These are phyloP conservation scores for Coffea canephora DNA, from an alignment of 257 asterid genomes.

Conservation along the genomic window DNA sequence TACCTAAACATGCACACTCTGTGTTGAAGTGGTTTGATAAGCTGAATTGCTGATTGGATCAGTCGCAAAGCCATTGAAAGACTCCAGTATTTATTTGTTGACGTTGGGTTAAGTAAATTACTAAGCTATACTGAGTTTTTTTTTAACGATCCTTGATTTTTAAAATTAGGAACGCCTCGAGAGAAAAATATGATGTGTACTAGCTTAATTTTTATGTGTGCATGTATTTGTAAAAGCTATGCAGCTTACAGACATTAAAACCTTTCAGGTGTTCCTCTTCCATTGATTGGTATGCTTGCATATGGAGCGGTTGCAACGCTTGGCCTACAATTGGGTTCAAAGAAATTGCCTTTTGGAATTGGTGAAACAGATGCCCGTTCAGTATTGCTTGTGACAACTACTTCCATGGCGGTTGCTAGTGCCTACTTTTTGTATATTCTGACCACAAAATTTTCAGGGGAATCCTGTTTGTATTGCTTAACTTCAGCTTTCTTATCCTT, in stretches of 20 bases:
- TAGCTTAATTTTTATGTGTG: constrained; percentile 2
- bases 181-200: constrained; percentile 6
- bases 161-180: constrained; percentile 4
- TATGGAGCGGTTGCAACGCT: constrained; percentile 73
- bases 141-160: background rate
- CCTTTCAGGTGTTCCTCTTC: constrained; percentile 84
- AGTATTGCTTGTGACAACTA: constrained; percentile 59
- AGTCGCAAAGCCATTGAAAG: background rate
- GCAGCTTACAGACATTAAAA: constrained; percentile 24
- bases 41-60: background rate
- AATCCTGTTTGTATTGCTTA: constrained; percentile 76
- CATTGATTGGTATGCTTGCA: constrained; percentile 85
- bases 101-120: background rate
- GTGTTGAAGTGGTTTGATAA: background rate
- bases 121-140: background rate
- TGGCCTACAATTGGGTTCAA: constrained; percentile 57
- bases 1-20: background rate
- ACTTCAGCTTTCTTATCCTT: constrained; percentile 72
- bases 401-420: constrained; percentile 95
- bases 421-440: constrained; percentile 87
- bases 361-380: constrained; percentile 50
- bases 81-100: background rate
- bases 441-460: constrained; percentile 68
- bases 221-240: constrained; percentile 15
- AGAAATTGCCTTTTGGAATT: constrained; percentile 36